A percentile compares a stretch with the other conserved stretches of the same genome.
phyloP scores from a whole-genome alignment of 371 early-diverging fungal species.

The Mucor racemosus region DNA sequence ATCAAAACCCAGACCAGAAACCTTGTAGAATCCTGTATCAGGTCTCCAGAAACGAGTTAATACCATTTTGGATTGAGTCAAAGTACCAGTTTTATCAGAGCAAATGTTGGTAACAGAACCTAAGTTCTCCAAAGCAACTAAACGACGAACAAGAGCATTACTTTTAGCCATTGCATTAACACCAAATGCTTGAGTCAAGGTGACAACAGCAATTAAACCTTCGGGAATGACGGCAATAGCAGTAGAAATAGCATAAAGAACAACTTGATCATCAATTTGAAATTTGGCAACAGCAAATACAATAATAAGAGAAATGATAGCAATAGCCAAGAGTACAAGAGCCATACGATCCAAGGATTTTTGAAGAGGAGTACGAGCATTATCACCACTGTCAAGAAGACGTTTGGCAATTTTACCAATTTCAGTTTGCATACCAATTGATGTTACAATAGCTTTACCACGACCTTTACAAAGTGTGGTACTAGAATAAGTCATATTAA shows the following conservation, averaged over 20 bases:
- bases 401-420: slow-evolving; percentile 92
- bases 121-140: slow-evolving; percentile 87
- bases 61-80: slow-evolving; percentile 95
- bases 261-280: slow-evolving; percentile 68
- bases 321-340: slow-evolving; percentile 61
- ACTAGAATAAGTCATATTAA: slow-evolving; percentile 70
- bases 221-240: slow-evolving; percentile 97
- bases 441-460: slow-evolving; percentile 78
- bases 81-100: slow-evolving; percentile 95
- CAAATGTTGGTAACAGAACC: slow-evolving; percentile 93
- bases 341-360: slow-evolving; percentile 69
- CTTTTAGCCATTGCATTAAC: slow-evolving; percentile 87
- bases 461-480: slow-evolving; percentile 56
- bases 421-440: slow-evolving; percentile 88
- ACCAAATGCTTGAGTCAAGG: slow-evolving; percentile 92
- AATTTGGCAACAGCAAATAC: slow-evolving; percentile 62
- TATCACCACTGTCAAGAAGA: slow-evolving; percentile 70
- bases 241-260: slow-evolving; percentile 81
- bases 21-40: slow-evolving; percentile 59
- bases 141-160: slow-evolving; percentile 84
- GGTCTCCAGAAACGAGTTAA: slow-evolving; percentile 77
- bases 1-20: slow-evolving; percentile 66
- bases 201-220: slow-evolving; percentile 90
- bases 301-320: slow-evolving; percentile 57
- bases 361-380: slow-evolving; percentile 73